These are phyloP conservation scores for Candida piceae DNA, from an alignment of 805 yeast genomes.

Conservation along the genomic window DNA sequence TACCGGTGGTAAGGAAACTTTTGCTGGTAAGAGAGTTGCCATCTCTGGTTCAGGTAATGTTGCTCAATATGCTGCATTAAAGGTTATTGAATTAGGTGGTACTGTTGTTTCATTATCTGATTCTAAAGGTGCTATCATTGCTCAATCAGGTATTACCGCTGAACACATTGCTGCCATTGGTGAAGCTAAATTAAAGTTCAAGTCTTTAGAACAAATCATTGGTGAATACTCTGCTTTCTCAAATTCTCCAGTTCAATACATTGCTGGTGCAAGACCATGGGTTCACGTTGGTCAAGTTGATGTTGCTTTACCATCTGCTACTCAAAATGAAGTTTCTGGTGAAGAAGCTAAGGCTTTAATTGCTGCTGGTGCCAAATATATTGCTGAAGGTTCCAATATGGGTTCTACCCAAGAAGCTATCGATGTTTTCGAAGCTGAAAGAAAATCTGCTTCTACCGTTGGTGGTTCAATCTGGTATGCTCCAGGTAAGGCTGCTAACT, in stretches of 20 bases:
- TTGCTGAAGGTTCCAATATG: constrained; percentile 99
- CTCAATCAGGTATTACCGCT: constrained; percentile 75
- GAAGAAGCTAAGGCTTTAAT: constrained; percentile 94
- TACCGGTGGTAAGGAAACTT: constrained; percentile 80
- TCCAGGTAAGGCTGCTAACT: constrained; percentile 98
- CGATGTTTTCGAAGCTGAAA: constrained; percentile 83
- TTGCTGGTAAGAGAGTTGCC: constrained; percentile 91
- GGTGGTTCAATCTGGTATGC: constrained; percentile 86
- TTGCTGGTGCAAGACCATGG: constrained; percentile 97
- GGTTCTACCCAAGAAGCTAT: constrained; percentile 98
- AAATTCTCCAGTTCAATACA: constrained; percentile 62
- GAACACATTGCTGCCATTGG: constrained; percentile 73
- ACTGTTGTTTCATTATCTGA: constrained; percentile 91
- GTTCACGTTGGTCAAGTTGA: constrained; percentile 84
- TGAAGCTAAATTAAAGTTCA: constrained; percentile 75
- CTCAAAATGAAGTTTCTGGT: constrained; percentile 96
- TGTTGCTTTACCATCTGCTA: constrained; percentile 96
- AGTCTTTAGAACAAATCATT: constrained; percentile 65
- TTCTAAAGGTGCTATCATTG: constrained; percentile 84
- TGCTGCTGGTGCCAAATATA: constrained; percentile 84
- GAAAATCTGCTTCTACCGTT: constrained; percentile 39
- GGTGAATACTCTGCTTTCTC: constrained; percentile 55
- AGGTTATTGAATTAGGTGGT: constrained; percentile 96
- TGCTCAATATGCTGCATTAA: constrained; percentile 98
- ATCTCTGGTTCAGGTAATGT: constrained; percentile 98